Percentiles rank a stretch among this genome's conserved stretches.
Conservation (phyloP, 306 rosid genomes). For the Abrus precatorius region DNA sequence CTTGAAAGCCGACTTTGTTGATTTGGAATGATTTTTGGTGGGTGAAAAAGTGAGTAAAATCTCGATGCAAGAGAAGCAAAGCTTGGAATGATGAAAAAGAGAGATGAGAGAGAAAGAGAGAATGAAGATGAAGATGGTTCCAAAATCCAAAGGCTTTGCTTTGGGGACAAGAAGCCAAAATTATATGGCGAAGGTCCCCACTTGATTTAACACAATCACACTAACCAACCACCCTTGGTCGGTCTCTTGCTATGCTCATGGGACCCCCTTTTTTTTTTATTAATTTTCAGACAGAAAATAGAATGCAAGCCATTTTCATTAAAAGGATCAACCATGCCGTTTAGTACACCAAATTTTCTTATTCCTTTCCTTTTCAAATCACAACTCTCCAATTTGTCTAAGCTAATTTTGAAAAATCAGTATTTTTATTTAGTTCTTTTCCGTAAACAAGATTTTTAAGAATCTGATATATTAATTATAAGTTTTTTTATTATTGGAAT, state of each 20-base stretch:
- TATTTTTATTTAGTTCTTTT: not conserved
- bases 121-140: conserved; percentile 37
- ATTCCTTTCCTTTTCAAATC: conserved; percentile 38
- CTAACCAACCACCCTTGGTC: conserved; percentile 51
- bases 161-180: conserved; percentile 76
- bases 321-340: conserved; percentile 17
- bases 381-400: not conserved
- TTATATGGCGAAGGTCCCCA: conserved; percentile 58
- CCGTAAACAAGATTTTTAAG: not conserved
- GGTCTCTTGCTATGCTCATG: conserved; percentile 37
- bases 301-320: conserved; percentile 27
- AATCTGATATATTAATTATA: not conserved
- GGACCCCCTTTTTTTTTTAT: conserved; percentile 41
- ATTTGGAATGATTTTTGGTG: conserved; percentile 46
- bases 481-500: not conserved
- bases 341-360: not conserved
- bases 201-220: conserved; percentile 62
- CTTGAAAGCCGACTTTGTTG: conserved; percentile 66
- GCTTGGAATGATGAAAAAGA: conserved; percentile 54
- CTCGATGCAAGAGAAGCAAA: conserved; percentile 52
- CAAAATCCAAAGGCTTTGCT: conserved; percentile 69
- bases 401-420: not conserved
- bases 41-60: conserved; percentile 52
- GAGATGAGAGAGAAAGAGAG: conserved; percentile 30
- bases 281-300: not conserved